Evolutionary conservation across 768 basidiomycete species (phyloP), one percentile per base, ranked within the genome.

Genomic region (Xerocomellus amylosporus): DNA sequence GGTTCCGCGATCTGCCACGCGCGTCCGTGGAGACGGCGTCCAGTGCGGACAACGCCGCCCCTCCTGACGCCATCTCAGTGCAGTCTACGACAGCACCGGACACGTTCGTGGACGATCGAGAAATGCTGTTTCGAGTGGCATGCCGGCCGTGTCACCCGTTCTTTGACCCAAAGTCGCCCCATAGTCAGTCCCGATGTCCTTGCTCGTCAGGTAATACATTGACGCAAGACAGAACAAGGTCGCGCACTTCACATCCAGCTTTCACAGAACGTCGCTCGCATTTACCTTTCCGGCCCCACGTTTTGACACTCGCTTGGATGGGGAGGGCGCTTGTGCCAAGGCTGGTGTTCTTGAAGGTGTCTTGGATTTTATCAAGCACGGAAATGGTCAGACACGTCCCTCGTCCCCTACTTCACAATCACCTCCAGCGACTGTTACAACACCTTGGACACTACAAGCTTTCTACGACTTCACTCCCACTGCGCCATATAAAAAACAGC

Each of bases 221-320:
- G 38, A 57, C 47, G 13, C 24, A n/a, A 45, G 46, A 9, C 46
- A 81, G 79, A 75, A 53, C 71, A 75, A 43, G 87, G 87, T 9
- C 82, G 78, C 50, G 84, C 81, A 4, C 63, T 88, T 30, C 76
- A 77, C 51, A 79, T 88, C 26, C 72, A 75, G 22, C 73, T 85
- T 26, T 77, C 83, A 1, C 62, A 74, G 0, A 78, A 83, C 58
- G 66, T 77, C n/a, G 73, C 70, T 31, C 75, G 77, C 8, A 75
- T 81, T n/a, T 85, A 79, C 58, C 79, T 84, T 4, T 77, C 79
- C 10, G 75, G 77, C 36, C 70, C 80, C 5, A 67, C 61, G 0
- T n/a, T 80, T 76, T 54, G 67, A 71, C 45, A 75, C 64, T n/a
- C 61, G 64, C 19, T 63, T 58, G 20, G 73, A 75, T 24, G 87